phyloP scores from a whole-genome alignment of 2,329 filamentous ascomycete species.

The Cladophialophora psammophila region DNA sequence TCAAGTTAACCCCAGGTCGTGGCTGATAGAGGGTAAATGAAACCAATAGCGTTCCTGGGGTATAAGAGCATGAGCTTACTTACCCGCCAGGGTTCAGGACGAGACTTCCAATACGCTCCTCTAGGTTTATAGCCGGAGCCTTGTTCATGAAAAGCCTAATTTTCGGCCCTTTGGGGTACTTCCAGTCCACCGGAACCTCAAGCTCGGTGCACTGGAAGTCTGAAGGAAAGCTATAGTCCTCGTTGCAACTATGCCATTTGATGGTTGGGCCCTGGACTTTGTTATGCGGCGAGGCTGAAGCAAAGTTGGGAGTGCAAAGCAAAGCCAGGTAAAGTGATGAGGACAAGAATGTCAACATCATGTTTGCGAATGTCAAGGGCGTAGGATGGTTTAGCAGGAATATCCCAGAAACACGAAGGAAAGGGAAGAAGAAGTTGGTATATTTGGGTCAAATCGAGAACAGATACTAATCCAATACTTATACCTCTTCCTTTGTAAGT shows the following conservation, averaged over 20 bases:
- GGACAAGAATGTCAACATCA: slow-evolving; percentile 1
- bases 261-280: not conserved
- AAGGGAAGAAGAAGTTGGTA: not conserved
- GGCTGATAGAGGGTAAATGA: not conserved
- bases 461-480: not conserved
- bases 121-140: not conserved
- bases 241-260: not conserved
- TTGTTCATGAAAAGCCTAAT: slow-evolving; percentile 3
- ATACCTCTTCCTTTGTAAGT: not conserved
- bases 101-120: not conserved
- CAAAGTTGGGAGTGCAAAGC: not conserved
- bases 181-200: slow-evolving; percentile 6
- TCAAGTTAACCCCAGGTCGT: not conserved
- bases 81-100: not conserved
- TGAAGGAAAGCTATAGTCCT: not conserved
- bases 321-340: not conserved
- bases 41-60: not conserved
- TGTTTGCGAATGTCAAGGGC: not conserved
- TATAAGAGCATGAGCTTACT: not conserved
- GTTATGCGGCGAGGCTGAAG: not conserved
- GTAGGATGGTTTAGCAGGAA: not conserved
- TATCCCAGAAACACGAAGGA: not conserved
- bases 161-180: not conserved
- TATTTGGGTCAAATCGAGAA: not conserved
- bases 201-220: not conserved